Conservation (phyloP, 139 green algal genomes). For the Axilococcus clingmanii region DNA sequence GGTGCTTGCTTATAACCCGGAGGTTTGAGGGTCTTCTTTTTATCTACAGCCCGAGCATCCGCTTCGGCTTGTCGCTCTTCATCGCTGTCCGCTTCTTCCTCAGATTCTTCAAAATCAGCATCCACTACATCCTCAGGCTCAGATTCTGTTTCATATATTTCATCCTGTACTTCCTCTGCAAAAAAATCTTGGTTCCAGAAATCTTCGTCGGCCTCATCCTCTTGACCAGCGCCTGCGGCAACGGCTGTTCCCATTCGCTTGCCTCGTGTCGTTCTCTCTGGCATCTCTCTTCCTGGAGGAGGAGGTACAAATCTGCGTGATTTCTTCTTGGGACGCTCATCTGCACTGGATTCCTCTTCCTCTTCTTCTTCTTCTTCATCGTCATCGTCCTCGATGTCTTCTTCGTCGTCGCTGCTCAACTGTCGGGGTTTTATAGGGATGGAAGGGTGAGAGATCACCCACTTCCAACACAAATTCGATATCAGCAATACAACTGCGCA, state of each 20-base stretch:
- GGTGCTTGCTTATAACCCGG: slow-evolving; percentile 23
- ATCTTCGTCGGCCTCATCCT: slow-evolving; percentile 56
- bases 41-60: slow-evolving; percentile 2
- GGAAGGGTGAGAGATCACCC: too few relatives aligned
- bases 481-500: too few relatives aligned
- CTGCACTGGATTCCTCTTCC: slow-evolving; percentile 2
- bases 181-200: slow-evolving; percentile 83
- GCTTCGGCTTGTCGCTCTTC: slow-evolving; percentile 22
- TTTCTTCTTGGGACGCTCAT: neutral
- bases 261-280: slow-evolving; percentile 35
- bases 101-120: slow-evolving; percentile 65
- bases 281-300: slow-evolving; percentile 27
- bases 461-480: too few relatives aligned
- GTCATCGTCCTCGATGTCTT: slow-evolving; percentile 9
- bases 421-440: too few relatives aligned
- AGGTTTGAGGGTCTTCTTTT: slow-evolving; percentile 33
- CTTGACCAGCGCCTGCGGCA: slow-evolving; percentile 13
- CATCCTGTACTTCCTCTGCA: slow-evolving; percentile 52
- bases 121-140: slow-evolving; percentile 63
- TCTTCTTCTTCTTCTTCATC: slow-evolving; percentile 8
- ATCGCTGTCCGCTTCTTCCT: slow-evolving; percentile 31
- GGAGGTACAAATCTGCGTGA: slow-evolving; percentile 2
- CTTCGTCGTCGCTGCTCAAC: slow-evolving; percentile 2
- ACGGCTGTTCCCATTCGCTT: slow-evolving; percentile 23
- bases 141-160: slow-evolving; percentile 49